Evolutionary conservation across 129 eudicot species (phyloP), one percentile per base, ranked within the genome.

Genomic region (carrot (Daucus carota)): DNA sequence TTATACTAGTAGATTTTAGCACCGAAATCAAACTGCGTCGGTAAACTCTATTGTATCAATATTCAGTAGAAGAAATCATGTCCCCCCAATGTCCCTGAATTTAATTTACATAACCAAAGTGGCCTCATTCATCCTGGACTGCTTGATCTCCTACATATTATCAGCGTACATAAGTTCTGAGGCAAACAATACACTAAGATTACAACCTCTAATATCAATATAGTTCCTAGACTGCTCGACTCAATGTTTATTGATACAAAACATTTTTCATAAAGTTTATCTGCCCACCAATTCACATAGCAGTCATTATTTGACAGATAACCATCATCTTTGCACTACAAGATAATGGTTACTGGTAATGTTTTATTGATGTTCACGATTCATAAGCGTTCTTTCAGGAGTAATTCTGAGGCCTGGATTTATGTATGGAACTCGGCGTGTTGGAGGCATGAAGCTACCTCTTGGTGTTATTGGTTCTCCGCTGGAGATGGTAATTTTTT

Each of bases 391-490:
- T 73, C 7, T 89, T 82, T 40, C 88, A 93, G 98, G 96, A 74
- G 96, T 91, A 46, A 93, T 91, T 40, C 78, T 93, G 83, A 90
- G 98, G 81, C 98, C 98, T 52, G 98, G 98, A 9, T 93, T 93
- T 73, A 93, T 93, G 18, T 85, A 93, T 72, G 98, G 98, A 77
- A 93, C 98, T 59, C 93, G 98, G 41, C 88, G 81, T 38, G 96
- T 93, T 33, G 98, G 98, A 65, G 89, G 89, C 86, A 84, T 93
- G 90, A 93, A 93, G 76, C 73, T 93, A 48, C 98, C 98, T 67
- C 92, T 93, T n/a, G 96, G 97, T 73, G 90, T 89, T 22, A 91
- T 93, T 50, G 98, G 98, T 79, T 87, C 98, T 68, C 98, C 98
- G 15, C 50, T 93, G 80, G 98, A 93, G 83, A 89, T 84, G 97